A percentile compares a stretch with the other conserved stretches of the same genome.
phyloP scores from a whole-genome alignment of 768 basidiomycete genomes.

The Suillus cothurnatus region DNA sequence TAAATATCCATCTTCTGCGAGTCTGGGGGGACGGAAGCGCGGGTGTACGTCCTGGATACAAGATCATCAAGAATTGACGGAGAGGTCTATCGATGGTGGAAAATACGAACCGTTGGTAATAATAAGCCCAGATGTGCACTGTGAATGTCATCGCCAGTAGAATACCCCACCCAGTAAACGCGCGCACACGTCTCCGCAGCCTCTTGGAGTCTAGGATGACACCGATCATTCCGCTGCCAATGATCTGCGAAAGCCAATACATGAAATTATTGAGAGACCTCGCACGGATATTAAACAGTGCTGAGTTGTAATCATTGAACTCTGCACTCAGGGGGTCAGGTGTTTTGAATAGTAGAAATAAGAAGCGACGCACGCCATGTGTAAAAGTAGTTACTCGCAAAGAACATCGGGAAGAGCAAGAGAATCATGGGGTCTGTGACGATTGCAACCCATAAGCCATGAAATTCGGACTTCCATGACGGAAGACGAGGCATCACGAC shows the following conservation, averaged over 20 bases:
- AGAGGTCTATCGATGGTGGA: background rate
- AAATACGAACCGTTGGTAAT: conserved; percentile 62
- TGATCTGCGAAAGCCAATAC: conserved; percentile 79
- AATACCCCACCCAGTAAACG: conserved; percentile 65
- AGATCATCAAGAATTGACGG: background rate
- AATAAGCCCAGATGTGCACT: conserved; percentile 74
- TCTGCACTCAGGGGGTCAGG: conserved; percentile 39
- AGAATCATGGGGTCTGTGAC: conserved; percentile 70
- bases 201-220: conserved; percentile 58
- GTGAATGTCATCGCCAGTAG: conserved; percentile 63
- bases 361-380: conserved; percentile 60
- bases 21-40: conserved; percentile 46
- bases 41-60: conserved; percentile 52
- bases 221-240: conserved; percentile 71
- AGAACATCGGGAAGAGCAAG: conserved; percentile 81
- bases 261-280: conserved; percentile 74
- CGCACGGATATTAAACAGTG: conserved; percentile 74
- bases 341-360: background rate
- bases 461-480: conserved; percentile 74
- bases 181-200: conserved; percentile 62
- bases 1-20: conserved; percentile 58
- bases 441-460: conserved; percentile 66
- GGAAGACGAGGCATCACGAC: conserved; percentile 64
- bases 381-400: conserved; percentile 82
- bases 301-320: conserved; percentile 78